Evolutionary conservation across 352 stramenopile species (phyloP), one percentile per base, ranked within the genome.

Genomic region (Globisporangium carolinianum): DNA sequence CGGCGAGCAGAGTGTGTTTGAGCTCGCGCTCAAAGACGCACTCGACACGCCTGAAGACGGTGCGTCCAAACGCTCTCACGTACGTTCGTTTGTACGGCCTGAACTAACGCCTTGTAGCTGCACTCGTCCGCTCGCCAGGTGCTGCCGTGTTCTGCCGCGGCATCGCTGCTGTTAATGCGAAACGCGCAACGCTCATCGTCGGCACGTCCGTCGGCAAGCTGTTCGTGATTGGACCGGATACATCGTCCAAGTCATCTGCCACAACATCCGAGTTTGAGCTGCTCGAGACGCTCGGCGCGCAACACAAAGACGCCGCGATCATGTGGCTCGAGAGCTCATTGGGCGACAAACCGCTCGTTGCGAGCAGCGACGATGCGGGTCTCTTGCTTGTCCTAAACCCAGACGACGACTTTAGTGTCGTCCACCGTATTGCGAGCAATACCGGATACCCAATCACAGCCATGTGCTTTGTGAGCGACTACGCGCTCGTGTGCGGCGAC

Each of bases 161-260:
- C 43, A 87, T 91, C 50, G 81, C 68, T 36, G 71, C 75, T 12
- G 60, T 87, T 49, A 62, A 85, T 53, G 73, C 72, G 51, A 77
- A 76, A 51, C 61, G 73, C 5, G 65, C 72, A 18, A 65, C 62
- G 37, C 43, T 89, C 47, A 67, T 83, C 15, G 63, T 91, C 14
- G 78, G 76, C 46, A 86, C 68, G 10, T 89, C 79, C 2, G 35
- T 82, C 2, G 82, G 79, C 5, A 83, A 76, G 57, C 51, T 89
- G 9, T 72, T 89, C 12, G 63, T 89, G 3, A 60, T 91, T 17
- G 68, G 65, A 4, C 85, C 76, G 39, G 76, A 88, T 36, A 68
- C 73, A 69, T 69, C n/a, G 61, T 71, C 36, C 85, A 91, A 55
- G 62, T 11, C 39, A 43, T 11, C 55, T 11, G 64, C 67, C 6